These are phyloP conservation scores for Spathaspora passalidarum DNA, from an alignment of 805 yeast genomes.

Conservation along the genomic window DNA sequence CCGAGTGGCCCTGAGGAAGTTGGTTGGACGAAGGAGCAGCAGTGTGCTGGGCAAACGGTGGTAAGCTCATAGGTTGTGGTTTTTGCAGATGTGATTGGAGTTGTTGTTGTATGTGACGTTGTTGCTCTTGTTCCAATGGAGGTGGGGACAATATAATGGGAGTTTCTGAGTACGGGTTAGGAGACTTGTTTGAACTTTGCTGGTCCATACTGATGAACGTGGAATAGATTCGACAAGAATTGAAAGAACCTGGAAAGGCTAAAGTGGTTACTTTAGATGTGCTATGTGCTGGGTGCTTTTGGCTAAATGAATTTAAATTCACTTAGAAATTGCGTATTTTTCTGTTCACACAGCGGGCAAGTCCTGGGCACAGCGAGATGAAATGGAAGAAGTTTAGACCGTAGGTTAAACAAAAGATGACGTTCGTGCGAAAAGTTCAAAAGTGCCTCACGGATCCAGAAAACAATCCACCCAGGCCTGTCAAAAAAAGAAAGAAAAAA, in stretches of 20 bases:
- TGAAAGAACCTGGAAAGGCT: too few species aligned
- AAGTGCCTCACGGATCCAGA: neutral
- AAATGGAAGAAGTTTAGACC: neutral
- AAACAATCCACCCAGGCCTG: neutral
- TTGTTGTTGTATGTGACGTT: neutral
- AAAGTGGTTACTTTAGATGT: neutral
- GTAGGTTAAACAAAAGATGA: neutral
- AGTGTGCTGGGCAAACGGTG: neutral
- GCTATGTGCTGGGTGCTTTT: neutral
- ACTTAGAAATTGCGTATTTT: neutral
- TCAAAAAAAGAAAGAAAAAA: too few species aligned
- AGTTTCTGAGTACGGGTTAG: slow-evolving; percentile 17
- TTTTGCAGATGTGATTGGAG: too few species aligned
- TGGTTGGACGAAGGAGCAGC: too few species aligned
- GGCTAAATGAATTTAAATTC: neutral
- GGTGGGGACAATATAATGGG: slow-evolving; percentile 44
- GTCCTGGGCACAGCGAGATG: neutral
- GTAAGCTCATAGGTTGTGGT: neutral
- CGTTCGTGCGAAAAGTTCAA: neutral
- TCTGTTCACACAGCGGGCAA: neutral
- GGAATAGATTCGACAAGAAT: too few species aligned
- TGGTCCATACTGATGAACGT: slow-evolving; percentile 7
- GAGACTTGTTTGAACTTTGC: slow-evolving; percentile 2
- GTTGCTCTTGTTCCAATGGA: slow-evolving; percentile 23
- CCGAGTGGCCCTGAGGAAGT: slow-evolving; percentile 8